phyloP scores from a whole-genome alignment of 1,284 basidiomycete species.

The Puccinia coronata region DNA sequence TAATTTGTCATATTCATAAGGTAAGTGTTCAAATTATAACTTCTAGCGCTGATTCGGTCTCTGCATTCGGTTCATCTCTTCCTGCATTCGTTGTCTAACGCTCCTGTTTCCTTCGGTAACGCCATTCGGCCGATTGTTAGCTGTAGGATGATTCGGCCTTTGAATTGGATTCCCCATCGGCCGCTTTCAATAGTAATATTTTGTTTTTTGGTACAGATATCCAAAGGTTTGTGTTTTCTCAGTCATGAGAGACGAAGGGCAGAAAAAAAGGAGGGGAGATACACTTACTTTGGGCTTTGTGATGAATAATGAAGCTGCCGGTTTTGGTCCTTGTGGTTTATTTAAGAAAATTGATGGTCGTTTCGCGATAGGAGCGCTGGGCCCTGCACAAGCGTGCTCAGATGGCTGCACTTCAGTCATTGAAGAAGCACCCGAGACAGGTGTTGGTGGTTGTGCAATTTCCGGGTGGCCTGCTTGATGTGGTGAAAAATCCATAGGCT shows the following conservation, averaged over 20 bases:
- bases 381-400: neutral
- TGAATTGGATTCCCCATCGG: conserved; percentile 11
- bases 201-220: too few species aligned
- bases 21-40: neutral
- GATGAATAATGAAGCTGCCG: conserved; percentile 7
- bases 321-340: neutral
- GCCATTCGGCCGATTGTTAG: neutral
- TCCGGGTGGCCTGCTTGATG: neutral
- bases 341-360: neutral
- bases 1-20: neutral
- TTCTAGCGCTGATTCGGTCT: conserved; percentile 5
- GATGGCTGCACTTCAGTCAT: neutral
- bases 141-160: conserved; percentile 2
- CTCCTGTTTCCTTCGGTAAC: conserved; percentile 1
- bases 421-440: too few species aligned
- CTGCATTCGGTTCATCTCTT: neutral
- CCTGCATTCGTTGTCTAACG: conserved; percentile 34
- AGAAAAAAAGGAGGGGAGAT: neutral
- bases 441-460: too few species aligned
- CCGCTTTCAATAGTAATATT: neutral
- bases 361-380: conserved; percentile 13
- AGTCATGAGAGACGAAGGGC: neutral
- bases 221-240: too few species aligned
- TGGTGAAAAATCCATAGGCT: neutral
- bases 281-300: conserved; percentile 15